These are phyloP conservation scores for Amanita phalloides DNA, from an alignment of 768 basidiomycete species.

Conservation along the genomic window DNA sequence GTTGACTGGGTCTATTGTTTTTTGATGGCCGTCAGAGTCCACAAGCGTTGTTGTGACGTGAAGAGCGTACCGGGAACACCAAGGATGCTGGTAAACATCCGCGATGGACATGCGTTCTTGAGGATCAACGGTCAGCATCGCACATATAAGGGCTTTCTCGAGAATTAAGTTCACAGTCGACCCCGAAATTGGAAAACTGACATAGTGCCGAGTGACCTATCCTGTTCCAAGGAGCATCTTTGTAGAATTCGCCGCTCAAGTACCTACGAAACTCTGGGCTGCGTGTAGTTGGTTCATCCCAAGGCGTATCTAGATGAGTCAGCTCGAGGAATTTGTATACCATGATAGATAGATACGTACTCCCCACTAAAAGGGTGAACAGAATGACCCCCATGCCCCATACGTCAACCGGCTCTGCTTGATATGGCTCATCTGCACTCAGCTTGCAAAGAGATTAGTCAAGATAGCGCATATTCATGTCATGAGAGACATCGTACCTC, in stretches of 20 bases:
- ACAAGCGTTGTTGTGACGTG: not conserved
- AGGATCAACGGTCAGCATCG: conserved; percentile 67
- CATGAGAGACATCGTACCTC: conserved; percentile 42
- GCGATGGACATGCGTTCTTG: conserved; percentile 40
- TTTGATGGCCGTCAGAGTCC: not conserved
- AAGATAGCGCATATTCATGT: too few relatives aligned
- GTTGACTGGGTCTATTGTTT: conserved; percentile 53
- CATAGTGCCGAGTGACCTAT: conserved; percentile 50
- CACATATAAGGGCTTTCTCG: conserved; percentile 57
- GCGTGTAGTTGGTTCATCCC: conserved; percentile 84
- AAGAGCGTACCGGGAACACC: not conserved
- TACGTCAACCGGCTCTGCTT: conserved; percentile 88
- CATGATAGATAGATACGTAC: conserved; percentile 32
- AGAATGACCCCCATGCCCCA: conserved; percentile 96
- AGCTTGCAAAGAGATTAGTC: conserved; percentile 32
- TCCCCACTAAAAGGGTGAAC: conserved; percentile 84
- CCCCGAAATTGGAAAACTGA: conserved; percentile 21
- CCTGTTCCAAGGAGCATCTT: conserved; percentile 70
- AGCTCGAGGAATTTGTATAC: not conserved
- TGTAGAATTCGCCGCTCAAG: conserved; percentile 60
- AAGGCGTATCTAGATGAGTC: conserved; percentile 70
- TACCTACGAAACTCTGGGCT: conserved; percentile 78
- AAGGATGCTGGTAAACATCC: conserved; percentile 2
- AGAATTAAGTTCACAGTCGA: not conserved
- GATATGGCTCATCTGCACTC: conserved; percentile 54